phyloP scores from a whole-genome alignment of 805 yeast species.

The Spathaspora girioi region DNA sequence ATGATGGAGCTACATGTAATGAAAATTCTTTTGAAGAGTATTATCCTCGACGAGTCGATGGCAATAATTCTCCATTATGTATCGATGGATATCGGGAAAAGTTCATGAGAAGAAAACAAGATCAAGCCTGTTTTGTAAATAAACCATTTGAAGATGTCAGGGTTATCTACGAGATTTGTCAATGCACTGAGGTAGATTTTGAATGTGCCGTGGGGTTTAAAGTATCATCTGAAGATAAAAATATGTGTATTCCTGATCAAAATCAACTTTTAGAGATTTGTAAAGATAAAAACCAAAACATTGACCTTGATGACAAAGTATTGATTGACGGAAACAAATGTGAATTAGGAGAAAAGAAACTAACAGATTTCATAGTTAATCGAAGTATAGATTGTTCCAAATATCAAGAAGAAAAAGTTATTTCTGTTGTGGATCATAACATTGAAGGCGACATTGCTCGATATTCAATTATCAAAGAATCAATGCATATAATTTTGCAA shows the following conservation, averaged over 20 bases:
- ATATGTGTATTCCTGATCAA: conserved; percentile 45
- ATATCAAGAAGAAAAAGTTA: conserved; percentile 15
- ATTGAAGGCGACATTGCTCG: conserved; percentile 53
- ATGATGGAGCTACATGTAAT: conserved; percentile 41
- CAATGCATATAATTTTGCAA: too few relatives aligned
- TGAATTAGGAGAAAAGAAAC: conserved; percentile 18
- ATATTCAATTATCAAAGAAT: conserved; percentile 48
- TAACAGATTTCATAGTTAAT: conserved; percentile 22
- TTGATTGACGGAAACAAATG: conserved; percentile 46
- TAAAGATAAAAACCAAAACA: conserved; percentile 12
- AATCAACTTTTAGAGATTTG: conserved; percentile 22
- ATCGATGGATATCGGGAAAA: conserved; percentile 66
- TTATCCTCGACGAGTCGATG: conserved; percentile 43
- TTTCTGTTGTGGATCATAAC: conserved; percentile 35
- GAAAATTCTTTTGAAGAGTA: conserved; percentile 63
- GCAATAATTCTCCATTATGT: conserved; percentile 42
- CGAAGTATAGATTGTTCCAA: conserved; percentile 33
- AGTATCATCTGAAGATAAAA: conserved; percentile 19
- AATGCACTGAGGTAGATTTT: conserved; percentile 59
- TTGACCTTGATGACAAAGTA: conserved; percentile 36
- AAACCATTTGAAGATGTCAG: conserved; percentile 19
- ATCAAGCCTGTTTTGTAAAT: conserved; percentile 60
- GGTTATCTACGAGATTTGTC: conserved; percentile 51
- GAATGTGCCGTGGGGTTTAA: conserved; percentile 61
- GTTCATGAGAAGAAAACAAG: conserved; percentile 59